These are phyloP conservation scores for Cadophora gregata DNA, from an alignment of 2,329 filamentous ascomycete species.

Conservation along the genomic window DNA sequence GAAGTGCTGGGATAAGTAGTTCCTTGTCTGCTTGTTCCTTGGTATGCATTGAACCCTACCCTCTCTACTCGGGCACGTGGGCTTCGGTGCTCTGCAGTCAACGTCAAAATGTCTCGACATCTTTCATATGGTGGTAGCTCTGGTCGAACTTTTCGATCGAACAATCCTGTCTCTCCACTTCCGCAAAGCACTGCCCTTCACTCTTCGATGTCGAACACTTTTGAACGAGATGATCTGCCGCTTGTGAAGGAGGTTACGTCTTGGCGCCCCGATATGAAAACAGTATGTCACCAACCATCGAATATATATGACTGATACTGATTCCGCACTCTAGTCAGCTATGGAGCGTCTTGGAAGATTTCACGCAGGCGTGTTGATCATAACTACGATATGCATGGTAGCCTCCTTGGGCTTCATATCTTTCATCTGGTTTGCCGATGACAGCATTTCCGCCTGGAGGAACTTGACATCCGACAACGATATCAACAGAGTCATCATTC, in stretches of 20 bases:
- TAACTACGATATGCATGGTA: background rate
- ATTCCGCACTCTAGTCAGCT: background rate
- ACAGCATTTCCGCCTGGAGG: constrained; percentile 2
- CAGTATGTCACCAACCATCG: background rate
- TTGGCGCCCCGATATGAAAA: background rate
- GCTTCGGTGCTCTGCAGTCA: background rate
- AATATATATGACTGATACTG: background rate
- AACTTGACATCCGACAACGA: background rate
- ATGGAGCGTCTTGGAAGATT: constrained; percentile 1
- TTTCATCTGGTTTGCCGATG: constrained; percentile 14
- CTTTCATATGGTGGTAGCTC: constrained; percentile 6
- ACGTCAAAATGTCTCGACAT: constrained; percentile 8
- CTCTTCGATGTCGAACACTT: constrained; percentile 7
- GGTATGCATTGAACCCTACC: background rate
- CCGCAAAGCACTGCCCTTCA: background rate
- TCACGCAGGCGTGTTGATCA: background rate
- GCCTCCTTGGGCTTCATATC: constrained; percentile 12
- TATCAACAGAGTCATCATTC: background rate
- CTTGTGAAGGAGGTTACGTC: constrained; percentile 2
- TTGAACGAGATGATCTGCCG: constrained; percentile 11
- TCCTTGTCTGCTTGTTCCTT: background rate
- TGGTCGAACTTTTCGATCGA: constrained; percentile 9
- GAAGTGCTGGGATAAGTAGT: background rate
- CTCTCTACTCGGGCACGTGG: background rate
- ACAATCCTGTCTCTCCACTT: background rate